These are phyloP conservation scores for Sporothrix inflata DNA, from an alignment of 2,329 filamentous ascomycete genomes.

Conservation along the genomic window DNA sequence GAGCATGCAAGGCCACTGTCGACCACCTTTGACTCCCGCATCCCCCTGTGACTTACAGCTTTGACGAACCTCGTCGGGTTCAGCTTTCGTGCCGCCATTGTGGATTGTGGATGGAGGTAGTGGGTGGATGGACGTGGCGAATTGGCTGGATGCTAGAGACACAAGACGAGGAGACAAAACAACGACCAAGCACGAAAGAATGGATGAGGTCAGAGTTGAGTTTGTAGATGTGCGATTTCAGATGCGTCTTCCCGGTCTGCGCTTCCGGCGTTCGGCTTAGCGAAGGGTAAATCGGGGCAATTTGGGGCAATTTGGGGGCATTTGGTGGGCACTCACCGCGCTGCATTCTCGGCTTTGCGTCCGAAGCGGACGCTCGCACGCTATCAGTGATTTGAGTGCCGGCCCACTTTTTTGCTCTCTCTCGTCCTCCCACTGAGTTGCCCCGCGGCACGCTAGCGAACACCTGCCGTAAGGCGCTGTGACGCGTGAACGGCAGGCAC, in stretches of 20 bases:
- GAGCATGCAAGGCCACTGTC: background rate
- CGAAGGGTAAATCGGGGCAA: too few relatives aligned
- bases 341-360: background rate
- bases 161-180: background rate
- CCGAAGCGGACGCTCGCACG: background rate
- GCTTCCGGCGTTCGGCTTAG: background rate
- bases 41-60: constrained; percentile 34
- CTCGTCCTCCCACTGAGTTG: background rate
- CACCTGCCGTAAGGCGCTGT: background rate
- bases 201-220: background rate
- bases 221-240: background rate
- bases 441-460: constrained; percentile 25
- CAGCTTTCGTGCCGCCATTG: constrained; percentile 39
- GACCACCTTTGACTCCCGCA: background rate
- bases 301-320: background rate
- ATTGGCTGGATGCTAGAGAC: background rate
- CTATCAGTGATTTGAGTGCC: background rate
- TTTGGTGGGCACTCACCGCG: background rate
- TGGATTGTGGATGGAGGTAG: background rate
- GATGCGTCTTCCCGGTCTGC: background rate
- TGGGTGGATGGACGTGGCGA: background rate
- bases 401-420: background rate
- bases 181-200: background rate
- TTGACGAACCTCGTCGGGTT: constrained; percentile 41
- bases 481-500: background rate